phyloP scores from a whole-genome alignment of 495 filamentous ascomycete species.

The Pyrenopolyporus hunteri region DNA sequence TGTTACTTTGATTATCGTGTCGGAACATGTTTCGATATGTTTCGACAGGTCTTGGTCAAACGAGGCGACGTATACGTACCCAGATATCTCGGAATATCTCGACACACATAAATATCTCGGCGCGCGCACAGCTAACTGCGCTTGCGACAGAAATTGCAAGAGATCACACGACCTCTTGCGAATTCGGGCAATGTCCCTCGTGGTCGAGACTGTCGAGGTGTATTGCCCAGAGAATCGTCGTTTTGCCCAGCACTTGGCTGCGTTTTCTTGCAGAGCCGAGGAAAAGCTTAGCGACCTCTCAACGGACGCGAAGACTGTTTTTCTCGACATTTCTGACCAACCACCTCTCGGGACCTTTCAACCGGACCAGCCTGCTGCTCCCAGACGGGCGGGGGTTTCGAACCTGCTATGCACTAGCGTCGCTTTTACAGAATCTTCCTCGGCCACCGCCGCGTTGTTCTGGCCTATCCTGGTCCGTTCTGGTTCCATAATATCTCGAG shows the following conservation, averaged over 20 bases:
- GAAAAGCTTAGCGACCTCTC: conserved; percentile 32
- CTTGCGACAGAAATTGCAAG: conserved; percentile 28
- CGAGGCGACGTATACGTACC: too few relatives aligned
- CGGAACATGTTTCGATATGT: neutral
- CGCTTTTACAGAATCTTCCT: conserved; percentile 11
- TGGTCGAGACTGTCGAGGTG: conserved; percentile 25
- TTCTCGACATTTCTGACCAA: too few relatives aligned
- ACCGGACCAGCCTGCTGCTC: neutral
- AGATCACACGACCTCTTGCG: conserved; percentile 45
- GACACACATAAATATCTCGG: neutral
- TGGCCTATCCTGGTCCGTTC: neutral
- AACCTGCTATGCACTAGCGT: conserved; percentile 7
- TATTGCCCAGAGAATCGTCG: conserved; percentile 19
- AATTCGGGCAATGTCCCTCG: conserved; percentile 30
- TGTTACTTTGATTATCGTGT: neutral
- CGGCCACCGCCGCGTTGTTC: conserved; percentile 5
- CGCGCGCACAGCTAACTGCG: conserved; percentile 16
- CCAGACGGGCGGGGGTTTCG: conserved; percentile 3
- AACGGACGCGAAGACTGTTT: conserved; percentile 8
- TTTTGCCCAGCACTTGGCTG: conserved; percentile 6
- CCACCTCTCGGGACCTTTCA: conserved; percentile 5
- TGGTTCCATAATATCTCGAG: conserved; percentile 12
- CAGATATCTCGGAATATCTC: neutral
- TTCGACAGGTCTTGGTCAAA: too few relatives aligned
- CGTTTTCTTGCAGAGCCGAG: conserved; percentile 34